Percentiles rank a stretch among this genome's conserved stretches.
Conservation (phyloP, 805 yeast species). For the Candida ulmi region DNA sequence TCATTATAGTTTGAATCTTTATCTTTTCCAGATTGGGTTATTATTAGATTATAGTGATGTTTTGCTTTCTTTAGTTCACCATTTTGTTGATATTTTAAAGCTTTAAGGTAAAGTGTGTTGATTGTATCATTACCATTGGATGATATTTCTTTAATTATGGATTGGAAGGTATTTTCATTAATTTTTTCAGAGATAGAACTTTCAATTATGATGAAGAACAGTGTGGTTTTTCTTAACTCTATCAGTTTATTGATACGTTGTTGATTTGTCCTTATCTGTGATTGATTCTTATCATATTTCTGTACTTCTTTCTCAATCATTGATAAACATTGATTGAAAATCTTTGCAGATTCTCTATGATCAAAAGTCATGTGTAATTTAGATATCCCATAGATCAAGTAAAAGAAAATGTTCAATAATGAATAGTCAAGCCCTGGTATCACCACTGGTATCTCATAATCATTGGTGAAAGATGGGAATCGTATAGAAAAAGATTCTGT, state of each 20-base stretch:
- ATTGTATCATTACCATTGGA: not conserved
- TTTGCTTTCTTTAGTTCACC: conserved; percentile 11
- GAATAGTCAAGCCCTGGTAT: conserved; percentile 5
- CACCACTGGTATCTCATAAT: not conserved
- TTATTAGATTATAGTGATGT: conserved; percentile 2
- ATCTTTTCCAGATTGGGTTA: conserved; percentile 1
- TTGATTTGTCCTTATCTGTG: not conserved
- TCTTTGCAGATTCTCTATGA: conserved; percentile 13
- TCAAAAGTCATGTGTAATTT: conserved; percentile 14
- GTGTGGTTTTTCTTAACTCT: conserved; percentile 1
- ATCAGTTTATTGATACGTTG: not conserved
- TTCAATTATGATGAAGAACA: conserved; percentile 13
- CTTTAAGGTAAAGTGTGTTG: conserved; percentile 6
- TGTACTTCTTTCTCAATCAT: conserved; percentile 2
- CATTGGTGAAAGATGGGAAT: not conserved
- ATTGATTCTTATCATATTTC: not conserved
- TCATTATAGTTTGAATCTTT: conserved; percentile 9
- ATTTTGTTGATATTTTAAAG: conserved; percentile 12
- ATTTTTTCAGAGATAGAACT: not conserved
- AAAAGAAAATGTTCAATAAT: conserved; percentile 5
- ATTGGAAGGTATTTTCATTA: conserved; percentile 3
- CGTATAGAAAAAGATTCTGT: not conserved
- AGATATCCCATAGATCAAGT: conserved; percentile 9
- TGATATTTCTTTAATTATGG: conserved; percentile 1
- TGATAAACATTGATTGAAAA: conserved; percentile 1